A percentile compares a stretch with the other conserved stretches of the same genome.
Evolutionary conservation across 345 rosid genomes (phyloP).

Genomic region (Rhizophora apiculata): DNA sequence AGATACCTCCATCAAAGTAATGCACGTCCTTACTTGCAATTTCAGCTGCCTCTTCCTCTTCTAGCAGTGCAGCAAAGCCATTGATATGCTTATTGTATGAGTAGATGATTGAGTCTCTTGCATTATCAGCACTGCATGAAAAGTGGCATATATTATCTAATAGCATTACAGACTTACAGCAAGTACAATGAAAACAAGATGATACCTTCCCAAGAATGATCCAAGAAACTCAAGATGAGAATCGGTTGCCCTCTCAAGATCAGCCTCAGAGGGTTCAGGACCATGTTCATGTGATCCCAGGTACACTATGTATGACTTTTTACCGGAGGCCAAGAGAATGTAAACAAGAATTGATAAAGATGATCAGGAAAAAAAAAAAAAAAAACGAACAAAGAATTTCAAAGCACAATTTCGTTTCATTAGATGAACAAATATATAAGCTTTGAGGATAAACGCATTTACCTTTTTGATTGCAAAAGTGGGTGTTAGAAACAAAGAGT

Average conservation of each 20-base stretch:
- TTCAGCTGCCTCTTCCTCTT: slow-evolving; percentile 35
- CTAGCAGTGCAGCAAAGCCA: slow-evolving; percentile 55
- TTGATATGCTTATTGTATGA: slow-evolving; percentile 45
- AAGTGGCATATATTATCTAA: background rate
- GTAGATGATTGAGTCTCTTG: slow-evolving; percentile 42
- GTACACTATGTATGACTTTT: slow-evolving; percentile 36
- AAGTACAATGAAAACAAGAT: background rate
- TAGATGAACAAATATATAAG: background rate
- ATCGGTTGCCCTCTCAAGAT: slow-evolving; percentile 7
- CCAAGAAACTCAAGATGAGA: slow-evolving; percentile 33
- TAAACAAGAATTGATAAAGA: background rate
- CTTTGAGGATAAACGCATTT: background rate
- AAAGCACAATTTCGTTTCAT: background rate
- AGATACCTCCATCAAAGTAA: background rate
- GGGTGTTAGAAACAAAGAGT: background rate
- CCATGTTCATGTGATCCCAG: slow-evolving; percentile 32
- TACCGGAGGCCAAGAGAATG: background rate
- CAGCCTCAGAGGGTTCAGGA: slow-evolving; percentile 5
- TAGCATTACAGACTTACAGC: too few relatives aligned
- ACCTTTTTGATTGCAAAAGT: slow-evolving; percentile 1
- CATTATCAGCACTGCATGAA: slow-evolving; percentile 33
- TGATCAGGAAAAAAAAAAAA: background rate
- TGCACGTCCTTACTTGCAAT: slow-evolving; percentile 26
- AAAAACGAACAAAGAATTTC: background rate
- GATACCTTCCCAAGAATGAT: slow-evolving; percentile 36